These are phyloP conservation scores for Podospora conica DNA, from an alignment of 495 filamentous ascomycete genomes.

Conservation along the genomic window DNA sequence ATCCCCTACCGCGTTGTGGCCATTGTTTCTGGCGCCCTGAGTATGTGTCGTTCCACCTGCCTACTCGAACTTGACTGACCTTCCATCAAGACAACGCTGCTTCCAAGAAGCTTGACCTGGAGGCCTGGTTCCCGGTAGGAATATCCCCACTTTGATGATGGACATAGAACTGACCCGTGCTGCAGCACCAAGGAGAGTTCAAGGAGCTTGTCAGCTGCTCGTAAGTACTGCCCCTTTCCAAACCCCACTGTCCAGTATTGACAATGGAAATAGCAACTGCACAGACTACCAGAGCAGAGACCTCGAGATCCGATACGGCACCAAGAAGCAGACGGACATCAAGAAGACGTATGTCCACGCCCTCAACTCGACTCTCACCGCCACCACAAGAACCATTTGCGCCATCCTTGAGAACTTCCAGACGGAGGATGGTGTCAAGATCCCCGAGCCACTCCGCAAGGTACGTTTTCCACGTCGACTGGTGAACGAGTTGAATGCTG, in stretches of 20 bases:
- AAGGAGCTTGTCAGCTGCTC: slow-evolving; percentile 95
- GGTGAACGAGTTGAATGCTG: not conserved
- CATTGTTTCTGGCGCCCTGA: slow-evolving; percentile 91
- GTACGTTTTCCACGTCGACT: slow-evolving; percentile 2
- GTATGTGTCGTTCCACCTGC: slow-evolving; percentile 1
- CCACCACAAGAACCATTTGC: slow-evolving; percentile 89
- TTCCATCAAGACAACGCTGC: slow-evolving; percentile 46
- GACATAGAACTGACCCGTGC: slow-evolving; percentile 33
- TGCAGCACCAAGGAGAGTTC: slow-evolving; percentile 62
- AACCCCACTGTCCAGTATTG: not conserved
- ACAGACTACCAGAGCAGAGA: slow-evolving; percentile 90
- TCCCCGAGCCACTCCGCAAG: slow-evolving; percentile 77
- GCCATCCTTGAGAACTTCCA: slow-evolving; percentile 97
- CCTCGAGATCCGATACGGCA: slow-evolving; percentile 59
- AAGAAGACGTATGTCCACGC: slow-evolving; percentile 94
- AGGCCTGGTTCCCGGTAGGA: slow-evolving; percentile 89
- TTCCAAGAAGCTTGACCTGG: slow-evolving; percentile 90
- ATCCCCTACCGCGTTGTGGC: slow-evolving; percentile 86
- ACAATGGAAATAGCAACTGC: slow-evolving; percentile 55
- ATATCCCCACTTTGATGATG: not conserved
- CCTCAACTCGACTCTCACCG: slow-evolving; percentile 85
- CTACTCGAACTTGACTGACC: slow-evolving; percentile 1
- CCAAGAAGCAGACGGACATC: slow-evolving; percentile 40
- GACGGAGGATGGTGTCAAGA: slow-evolving; percentile 75
- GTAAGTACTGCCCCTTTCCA: slow-evolving; percentile 2